Evolutionary conservation across 352 stramenopile genomes (phyloP).

Genomic region (Bremia lactucae): DNA sequence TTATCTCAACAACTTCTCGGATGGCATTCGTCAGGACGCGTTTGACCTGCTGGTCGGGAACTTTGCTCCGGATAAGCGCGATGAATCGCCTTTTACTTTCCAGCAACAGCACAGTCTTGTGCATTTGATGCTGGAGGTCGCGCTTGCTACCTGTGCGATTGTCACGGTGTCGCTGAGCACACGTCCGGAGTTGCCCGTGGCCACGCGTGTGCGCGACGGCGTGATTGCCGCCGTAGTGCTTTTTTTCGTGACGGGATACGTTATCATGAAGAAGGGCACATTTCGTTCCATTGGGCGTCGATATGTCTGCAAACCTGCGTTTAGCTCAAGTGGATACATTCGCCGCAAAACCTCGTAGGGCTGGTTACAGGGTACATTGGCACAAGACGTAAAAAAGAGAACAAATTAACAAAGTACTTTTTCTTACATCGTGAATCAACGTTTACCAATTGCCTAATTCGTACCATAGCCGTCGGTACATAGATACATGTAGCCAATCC

Average conservation of each 20-base stretch:
- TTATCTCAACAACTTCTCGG: constrained; percentile 94
- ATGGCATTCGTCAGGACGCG: constrained; percentile 89
- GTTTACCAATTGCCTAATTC: too few relatives aligned
- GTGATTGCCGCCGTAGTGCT: constrained; percentile 37
- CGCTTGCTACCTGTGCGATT: constrained; percentile 35
- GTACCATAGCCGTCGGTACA: too few relatives aligned
- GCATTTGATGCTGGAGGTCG: constrained; percentile 46
- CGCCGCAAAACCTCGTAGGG: constrained; percentile 38
- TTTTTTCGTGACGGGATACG: constrained; percentile 40
- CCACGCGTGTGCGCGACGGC: constrained; percentile 50
- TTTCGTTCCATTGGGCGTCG: constrained; percentile 64
- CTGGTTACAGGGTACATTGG: too few relatives aligned
- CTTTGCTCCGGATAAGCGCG: constrained; percentile 64
- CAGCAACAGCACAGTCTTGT: constrained; percentile 76
- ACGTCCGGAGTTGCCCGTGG: constrained; percentile 42
- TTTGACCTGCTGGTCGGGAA: constrained; percentile 86
- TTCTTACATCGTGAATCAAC: too few relatives aligned
- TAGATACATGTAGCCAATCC: constrained; percentile 1
- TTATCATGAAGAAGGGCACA: constrained; percentile 77
- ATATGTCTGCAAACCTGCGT: constrained; percentile 80
- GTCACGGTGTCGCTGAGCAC: constrained; percentile 57
- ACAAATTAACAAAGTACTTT: too few relatives aligned
- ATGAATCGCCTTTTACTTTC: constrained; percentile 72
- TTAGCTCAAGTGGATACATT: constrained; percentile 82
- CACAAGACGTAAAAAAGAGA: background rate